Evolutionary conservation across 1,284 basidiomycete genomes (phyloP), one percentile per base, ranked within the genome.

Genomic region (Lentinula novae-zelandiae): DNA sequence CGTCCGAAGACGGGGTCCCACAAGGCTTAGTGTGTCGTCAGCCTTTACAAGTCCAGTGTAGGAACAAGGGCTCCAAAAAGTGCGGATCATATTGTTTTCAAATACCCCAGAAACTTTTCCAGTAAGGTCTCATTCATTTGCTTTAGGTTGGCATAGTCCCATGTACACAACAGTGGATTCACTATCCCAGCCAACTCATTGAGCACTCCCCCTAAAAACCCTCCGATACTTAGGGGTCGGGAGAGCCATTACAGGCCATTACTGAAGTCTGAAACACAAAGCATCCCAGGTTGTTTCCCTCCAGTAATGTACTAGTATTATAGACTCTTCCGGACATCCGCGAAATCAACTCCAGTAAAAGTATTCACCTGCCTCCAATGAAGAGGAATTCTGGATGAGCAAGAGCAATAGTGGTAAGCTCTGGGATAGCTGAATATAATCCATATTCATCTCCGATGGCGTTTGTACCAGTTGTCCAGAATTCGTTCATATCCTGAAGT

Each of bases 81-180:
- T 27, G 27, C 27, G 27, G 27, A 27, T 27, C 27, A 27, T 27
- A 3, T 27, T 27, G 27, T 27, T 85, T 12, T 74, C 73, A 12
- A 50, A 50, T 17, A 36, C 48, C 27, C 38, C 31, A 1, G 55
- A 61, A 33, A 51, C 49, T 34, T 7, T 22, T 51, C 5, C 8
- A 34, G 33, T 20, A 51, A 17, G 13, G 2, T 34, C 17, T 51
- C 20, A 27, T 51, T 5, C 7, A 51, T 51, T 20, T 51, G 8
- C 22, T 20, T 0, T 22, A 51, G 22, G 8, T 13, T 22, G 12
- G 49, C 17, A 27, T 27, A 51, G 10, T 34, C 15, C 15, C 15
- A 51, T 8, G 12, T 27, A 2, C 15, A 2, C 20, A 51, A 51
- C 5, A 51, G 15, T 15, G 42, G 12, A 51, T 34, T 51, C 5